Evolutionary conservation across 2,329 filamentous ascomycete genomes (phyloP), one percentile per base, ranked within the genome.

Genomic region (Ceratocystis cubensis): DNA sequence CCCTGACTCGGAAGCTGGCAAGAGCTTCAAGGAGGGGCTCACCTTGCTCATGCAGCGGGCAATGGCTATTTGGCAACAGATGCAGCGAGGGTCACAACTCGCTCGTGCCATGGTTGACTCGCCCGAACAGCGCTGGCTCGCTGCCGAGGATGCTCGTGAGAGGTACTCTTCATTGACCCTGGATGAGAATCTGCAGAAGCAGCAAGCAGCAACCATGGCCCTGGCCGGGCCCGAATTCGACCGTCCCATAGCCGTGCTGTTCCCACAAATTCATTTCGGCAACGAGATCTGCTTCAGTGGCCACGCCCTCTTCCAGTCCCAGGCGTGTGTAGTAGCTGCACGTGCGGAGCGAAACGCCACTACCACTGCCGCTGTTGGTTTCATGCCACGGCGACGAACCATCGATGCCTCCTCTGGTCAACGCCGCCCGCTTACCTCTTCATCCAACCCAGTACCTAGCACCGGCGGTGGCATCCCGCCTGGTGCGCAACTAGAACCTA

Each of bases 31-130:
- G 28, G 64, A 68, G 25, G 66, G 66, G 5, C 64, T 68, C 45
- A 64, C 53, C 1, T 61, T 59, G 59, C 33, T 68, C 1, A 68
- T 68, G 66, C 59, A 65, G 48, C 66, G 66, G 3, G 66, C 66
- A 28, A 65, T 65, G 61, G 61, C 66, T 15, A 68, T 68, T 33
- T 68, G 66, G 66, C 66, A 68, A 61, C 66, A 68, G 61, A 68
- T 68, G 66, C 66, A 68, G 45, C 61, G 61, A n/a, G 66, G 66
- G 48, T 68, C 66, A 17, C 64, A 65, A 46, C 66, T 64, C 8
- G 64, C 66, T 3, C 66, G 66, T 30, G 66, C 66, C 15, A 28
- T 63, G 22, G 30, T 59, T 22, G 66, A 68, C 8, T 63, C 59
- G 5, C 61, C 64, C 1, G 66, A 63, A 48, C 66, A 68, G 22